Percentiles rank a stretch among this genome's conserved stretches.
phyloP scores from a whole-genome alignment of 352 stramenopile species.

The Phytopythium aichiense region DNA sequence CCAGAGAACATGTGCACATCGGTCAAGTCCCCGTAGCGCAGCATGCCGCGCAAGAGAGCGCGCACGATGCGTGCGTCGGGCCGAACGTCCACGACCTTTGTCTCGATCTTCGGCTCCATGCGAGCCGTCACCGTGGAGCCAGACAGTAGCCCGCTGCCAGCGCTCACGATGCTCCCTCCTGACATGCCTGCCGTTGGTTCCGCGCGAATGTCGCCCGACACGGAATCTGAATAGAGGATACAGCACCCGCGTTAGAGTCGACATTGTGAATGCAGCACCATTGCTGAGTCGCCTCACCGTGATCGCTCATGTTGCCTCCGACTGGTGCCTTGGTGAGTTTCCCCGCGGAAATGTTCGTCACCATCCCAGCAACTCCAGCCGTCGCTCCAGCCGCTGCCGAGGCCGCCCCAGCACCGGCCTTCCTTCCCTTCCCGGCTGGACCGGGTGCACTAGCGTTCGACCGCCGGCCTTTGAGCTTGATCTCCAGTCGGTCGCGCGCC shows the following conservation, averaged over 20 bases:
- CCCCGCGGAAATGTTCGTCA: constrained; percentile 58
- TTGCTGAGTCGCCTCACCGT: constrained; percentile 11
- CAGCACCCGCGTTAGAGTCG: background rate
- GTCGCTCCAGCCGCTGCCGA: background rate
- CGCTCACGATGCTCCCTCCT: background rate
- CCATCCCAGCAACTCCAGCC: constrained; percentile 14
- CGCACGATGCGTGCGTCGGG: constrained; percentile 69
- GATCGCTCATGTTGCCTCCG: constrained; percentile 5
- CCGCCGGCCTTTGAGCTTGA: constrained; percentile 66
- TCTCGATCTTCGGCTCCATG: constrained; percentile 46
- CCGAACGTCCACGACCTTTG: constrained; percentile 30
- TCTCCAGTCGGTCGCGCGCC: constrained; percentile 62
- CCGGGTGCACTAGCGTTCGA: constrained; percentile 15
- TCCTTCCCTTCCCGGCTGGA: constrained; percentile 25
- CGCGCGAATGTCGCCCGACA: background rate
- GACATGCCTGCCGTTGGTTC: background rate
- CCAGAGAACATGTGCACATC: constrained; percentile 60
- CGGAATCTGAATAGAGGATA: background rate
- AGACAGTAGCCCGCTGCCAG: background rate
- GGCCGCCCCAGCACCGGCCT: constrained; percentile 8
- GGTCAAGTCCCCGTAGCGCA: constrained; percentile 75
- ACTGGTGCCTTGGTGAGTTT: constrained; percentile 35
- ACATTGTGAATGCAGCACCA: constrained; percentile 3
- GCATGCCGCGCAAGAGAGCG: constrained; percentile 58
- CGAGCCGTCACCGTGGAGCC: constrained; percentile 14